A percentile compares a stretch with the other conserved stretches of the same genome.
These are phyloP conservation scores for Ophiostoma montium DNA, from an alignment of 2,329 filamentous ascomycete genomes.

Conservation along the genomic window DNA sequence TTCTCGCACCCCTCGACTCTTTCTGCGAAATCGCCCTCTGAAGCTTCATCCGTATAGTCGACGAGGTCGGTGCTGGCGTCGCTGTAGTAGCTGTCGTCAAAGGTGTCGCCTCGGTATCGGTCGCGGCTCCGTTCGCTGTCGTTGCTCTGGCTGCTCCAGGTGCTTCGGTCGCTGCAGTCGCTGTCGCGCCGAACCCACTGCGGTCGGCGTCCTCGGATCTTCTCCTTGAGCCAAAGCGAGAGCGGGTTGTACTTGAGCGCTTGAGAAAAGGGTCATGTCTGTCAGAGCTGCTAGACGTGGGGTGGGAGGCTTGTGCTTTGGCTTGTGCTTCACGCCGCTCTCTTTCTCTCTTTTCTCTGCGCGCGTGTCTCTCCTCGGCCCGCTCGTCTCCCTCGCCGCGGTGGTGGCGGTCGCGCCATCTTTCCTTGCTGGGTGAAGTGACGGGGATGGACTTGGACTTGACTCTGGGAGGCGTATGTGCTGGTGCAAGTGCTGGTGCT, in stretches of 20 bases:
- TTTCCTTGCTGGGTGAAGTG: slow-evolving; percentile 5
- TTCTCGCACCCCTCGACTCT: not conserved
- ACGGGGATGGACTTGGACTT: not conserved
- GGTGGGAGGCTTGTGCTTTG: not conserved
- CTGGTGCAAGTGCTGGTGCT: slow-evolving; percentile 4
- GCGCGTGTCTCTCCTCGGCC: slow-evolving; percentile 1
- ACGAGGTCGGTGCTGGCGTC: not conserved
- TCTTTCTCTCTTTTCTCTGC: not conserved
- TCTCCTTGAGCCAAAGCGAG: slow-evolving; percentile 12
- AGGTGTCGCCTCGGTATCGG: not conserved
- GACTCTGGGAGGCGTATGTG: not conserved
- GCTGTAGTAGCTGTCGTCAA: slow-evolving; percentile 1
- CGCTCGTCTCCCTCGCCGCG: slow-evolving; percentile 2
- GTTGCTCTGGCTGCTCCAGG: not conserved
- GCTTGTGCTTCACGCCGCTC: not conserved
- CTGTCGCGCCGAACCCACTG: not conserved
- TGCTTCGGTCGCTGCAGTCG: not conserved
- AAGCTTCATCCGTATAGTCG: slow-evolving; percentile 4
- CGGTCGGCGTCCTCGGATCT: slow-evolving; percentile 10
- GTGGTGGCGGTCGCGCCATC: slow-evolving; percentile 5
- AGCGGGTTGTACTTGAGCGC: slow-evolving; percentile 14
- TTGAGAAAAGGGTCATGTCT: slow-evolving; percentile 10
- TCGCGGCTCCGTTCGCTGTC: not conserved
- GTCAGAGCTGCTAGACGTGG: slow-evolving; percentile 9
- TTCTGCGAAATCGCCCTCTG: slow-evolving; percentile 5